phyloP scores from a whole-genome alignment of 2,329 filamentous ascomycete species.

The Penicillium capsulatum region DNA sequence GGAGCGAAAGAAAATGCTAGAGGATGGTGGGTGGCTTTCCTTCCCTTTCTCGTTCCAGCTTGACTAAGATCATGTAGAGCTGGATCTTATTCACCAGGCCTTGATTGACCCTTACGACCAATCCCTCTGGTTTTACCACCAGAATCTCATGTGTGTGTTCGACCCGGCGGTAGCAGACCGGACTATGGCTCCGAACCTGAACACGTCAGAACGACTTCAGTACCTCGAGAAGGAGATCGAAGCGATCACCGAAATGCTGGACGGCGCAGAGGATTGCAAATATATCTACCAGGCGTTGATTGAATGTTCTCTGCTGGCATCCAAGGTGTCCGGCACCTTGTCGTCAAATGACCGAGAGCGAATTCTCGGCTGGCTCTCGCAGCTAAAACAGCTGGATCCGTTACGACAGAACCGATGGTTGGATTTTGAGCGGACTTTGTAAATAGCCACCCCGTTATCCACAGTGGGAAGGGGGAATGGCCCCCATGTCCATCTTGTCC shows the following conservation, averaged over 20 bases:
- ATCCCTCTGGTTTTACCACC: constrained; percentile 95
- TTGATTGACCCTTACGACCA: constrained; percentile 91
- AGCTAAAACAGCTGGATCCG: constrained; percentile 67
- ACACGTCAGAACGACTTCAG: constrained; percentile 55
- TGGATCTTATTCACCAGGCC: constrained; percentile 69
- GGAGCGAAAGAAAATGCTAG: constrained; percentile 65
- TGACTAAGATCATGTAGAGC: constrained; percentile 53
- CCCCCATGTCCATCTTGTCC: not conserved
- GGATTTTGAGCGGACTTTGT: constrained; percentile 57
- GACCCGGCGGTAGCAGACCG: constrained; percentile 48
- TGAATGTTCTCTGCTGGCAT: constrained; percentile 63
- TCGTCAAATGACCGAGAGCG: constrained; percentile 43
- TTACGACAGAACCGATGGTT: constrained; percentile 71
- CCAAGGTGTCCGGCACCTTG: constrained; percentile 48
- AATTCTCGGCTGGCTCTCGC: constrained; percentile 57
- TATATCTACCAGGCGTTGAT: constrained; percentile 87
- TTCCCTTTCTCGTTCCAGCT: not conserved
- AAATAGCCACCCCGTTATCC: constrained; percentile 15
- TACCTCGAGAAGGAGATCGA: constrained; percentile 69
- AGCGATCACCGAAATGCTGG: constrained; percentile 64
- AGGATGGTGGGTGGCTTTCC: constrained; percentile 52
- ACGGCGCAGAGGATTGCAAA: constrained; percentile 68
- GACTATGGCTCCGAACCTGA: constrained; percentile 63
- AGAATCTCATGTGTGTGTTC: constrained; percentile 73
- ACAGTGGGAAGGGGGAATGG: too few relatives aligned